phyloP scores from a whole-genome alignment of 2,329 filamentous ascomycete genomes.

The Ilyonectria robusta region DNA sequence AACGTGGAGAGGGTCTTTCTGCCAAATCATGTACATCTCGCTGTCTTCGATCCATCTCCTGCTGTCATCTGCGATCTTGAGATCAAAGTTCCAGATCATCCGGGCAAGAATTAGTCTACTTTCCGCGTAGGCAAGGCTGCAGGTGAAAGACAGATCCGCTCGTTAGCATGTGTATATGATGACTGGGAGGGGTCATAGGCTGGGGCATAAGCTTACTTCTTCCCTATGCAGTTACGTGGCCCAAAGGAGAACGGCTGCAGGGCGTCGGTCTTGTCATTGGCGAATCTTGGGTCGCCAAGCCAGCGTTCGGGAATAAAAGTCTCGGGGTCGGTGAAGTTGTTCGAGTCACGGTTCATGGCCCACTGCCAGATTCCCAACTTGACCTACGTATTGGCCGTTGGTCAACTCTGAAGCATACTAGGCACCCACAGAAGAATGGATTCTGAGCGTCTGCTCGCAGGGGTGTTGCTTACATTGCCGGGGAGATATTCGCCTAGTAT shows the following conservation, averaged over 20 bases:
- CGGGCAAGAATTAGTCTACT: constrained; percentile 12
- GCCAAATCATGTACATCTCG: too few species aligned
- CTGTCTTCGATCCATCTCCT: too few species aligned
- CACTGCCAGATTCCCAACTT: constrained; percentile 22
- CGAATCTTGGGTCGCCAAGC: constrained; percentile 12
- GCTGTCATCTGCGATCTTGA: background rate
- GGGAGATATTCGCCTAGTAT: too few species aligned
- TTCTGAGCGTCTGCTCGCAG: too few species aligned
- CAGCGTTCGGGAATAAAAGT: constrained; percentile 24
- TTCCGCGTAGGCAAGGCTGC: too few species aligned
- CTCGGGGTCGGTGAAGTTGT: constrained; percentile 14
- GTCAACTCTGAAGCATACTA: too few species aligned
- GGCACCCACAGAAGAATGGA: too few species aligned
- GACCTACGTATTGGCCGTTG: background rate
- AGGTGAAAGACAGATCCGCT: too few species aligned
- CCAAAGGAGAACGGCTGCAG: constrained; percentile 28
- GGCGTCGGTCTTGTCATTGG: background rate
- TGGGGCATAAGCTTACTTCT: constrained; percentile 15
- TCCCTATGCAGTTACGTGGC: constrained; percentile 25
- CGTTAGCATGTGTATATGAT: too few species aligned
- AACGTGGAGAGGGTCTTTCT: too few species aligned
- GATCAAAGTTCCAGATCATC: constrained; percentile 18
- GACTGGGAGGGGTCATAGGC: too few species aligned
- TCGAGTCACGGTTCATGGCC: constrained; percentile 14
- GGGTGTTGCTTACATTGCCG: too few species aligned